Evolutionary conservation across 176 grass and related monocot genomes (phyloP), one percentile per base, ranked within the genome.

Genomic region (Phyllostachys edulis): DNA sequence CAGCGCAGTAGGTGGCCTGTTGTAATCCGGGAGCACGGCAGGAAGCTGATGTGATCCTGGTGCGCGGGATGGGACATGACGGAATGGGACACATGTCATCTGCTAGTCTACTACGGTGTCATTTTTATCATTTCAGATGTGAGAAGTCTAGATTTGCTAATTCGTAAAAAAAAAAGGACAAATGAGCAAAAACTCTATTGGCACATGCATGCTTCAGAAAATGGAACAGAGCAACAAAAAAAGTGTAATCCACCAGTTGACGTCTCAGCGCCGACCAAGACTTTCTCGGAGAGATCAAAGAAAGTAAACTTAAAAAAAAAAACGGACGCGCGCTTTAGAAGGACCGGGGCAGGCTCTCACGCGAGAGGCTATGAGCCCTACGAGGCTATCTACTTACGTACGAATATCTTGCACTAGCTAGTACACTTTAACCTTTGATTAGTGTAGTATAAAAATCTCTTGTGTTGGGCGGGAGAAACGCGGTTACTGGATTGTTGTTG

Each of bases 401-500:
- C 61, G 26, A 65, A 21, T 17, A 20, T 51, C 18, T 80, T 23
- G 62, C 44, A 66, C 61, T 56, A 13, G 21, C 61, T 56, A 13
- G 14, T 42, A 69, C 79, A 81, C 79, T 36, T 52, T 65, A 51
- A 51, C 24, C 59, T 64, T 18, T 47, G 17, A 65, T 65, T 64
- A 20, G 76, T 34, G 10, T 20, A 34, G 51, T 21, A 44, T 9
- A 71, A 32, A 60, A 61, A 44, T 61, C 2, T 42, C 52, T 32
- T 7, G 24, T 61, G 80, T 37, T 13, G 7, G 55, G 26, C 68
- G 55, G 55, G 36, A 24, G 36, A 77, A 73, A 82, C 80, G 55
- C 69, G 80, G 80, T 73, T 82, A 73, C 55, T 37, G 55, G 68
- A 46, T 32, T 6, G 16, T 32, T 7, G 66, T 72, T 82, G 80